Percentiles rank a stretch among this genome's conserved stretches.
Conservation (phyloP, 305 asterid species). For the Solanum hybrid region DNA sequence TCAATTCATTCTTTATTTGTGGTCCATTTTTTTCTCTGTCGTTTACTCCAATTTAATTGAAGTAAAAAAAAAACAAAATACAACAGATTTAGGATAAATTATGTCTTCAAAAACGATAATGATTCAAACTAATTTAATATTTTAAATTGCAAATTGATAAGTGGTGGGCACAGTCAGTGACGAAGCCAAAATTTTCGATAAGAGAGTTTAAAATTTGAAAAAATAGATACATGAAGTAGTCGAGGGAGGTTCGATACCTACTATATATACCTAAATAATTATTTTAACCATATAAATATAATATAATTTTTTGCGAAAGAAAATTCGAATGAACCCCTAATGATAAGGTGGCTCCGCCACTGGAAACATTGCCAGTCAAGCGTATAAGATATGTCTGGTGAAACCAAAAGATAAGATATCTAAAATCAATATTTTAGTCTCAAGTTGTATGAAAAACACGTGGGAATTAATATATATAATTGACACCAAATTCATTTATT, state of each 20-base stretch:
- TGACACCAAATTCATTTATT: not conserved
- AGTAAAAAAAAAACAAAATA: not conserved
- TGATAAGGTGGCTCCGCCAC: too few species aligned
- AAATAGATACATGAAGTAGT: too few species aligned
- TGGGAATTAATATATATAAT: not conserved
- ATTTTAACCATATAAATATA: too few species aligned
- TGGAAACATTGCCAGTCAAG: not conserved
- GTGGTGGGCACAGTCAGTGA: not conserved
- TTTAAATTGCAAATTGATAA: not conserved
- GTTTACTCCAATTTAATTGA: not conserved
- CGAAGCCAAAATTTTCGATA: too few species aligned
- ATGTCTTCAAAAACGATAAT: not conserved
- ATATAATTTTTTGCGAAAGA: too few species aligned
- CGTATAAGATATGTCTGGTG: not conserved
- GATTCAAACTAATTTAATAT: not conserved
- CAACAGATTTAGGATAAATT: not conserved
- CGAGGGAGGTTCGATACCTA: too few species aligned
- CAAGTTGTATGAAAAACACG: constrained; percentile 11
- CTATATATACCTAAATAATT: too few species aligned
- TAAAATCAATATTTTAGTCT: not conserved
- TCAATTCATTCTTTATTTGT: not conserved
- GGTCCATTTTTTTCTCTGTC: not conserved
- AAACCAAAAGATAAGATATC: not conserved
- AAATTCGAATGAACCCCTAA: too few species aligned
- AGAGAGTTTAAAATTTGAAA: too few species aligned